phyloP scores from a whole-genome alignment of 139 green algal species.

The Volvox reticuliferus region DNA sequence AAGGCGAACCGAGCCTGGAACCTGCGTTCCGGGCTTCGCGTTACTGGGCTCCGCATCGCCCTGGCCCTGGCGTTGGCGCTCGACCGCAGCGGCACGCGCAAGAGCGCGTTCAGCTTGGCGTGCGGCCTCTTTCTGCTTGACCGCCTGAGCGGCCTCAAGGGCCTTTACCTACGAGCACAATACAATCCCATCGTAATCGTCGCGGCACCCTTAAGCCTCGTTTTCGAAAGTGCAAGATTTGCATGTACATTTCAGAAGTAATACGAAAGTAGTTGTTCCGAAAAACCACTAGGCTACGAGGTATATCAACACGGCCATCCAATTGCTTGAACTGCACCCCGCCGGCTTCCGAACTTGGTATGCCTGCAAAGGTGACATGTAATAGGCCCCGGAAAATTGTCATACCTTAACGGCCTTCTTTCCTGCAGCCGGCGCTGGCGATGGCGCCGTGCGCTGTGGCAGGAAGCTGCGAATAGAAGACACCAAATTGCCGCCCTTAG shows the following conservation, averaged over 20 bases:
- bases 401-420: slow-evolving; percentile 73
- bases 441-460: slow-evolving; percentile 56
- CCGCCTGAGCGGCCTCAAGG: slow-evolving; percentile 74
- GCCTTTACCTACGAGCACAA: slow-evolving; percentile 72
- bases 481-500: slow-evolving; percentile 73
- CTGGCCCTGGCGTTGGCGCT: slow-evolving; percentile 20
- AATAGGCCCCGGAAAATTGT: not conserved
- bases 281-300: no score
- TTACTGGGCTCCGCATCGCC: not conserved
- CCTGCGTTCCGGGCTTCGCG: not conserved
- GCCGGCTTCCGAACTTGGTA: no score
- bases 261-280: no score
- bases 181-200: not conserved
- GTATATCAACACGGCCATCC: no score
- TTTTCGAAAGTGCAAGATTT: no score
- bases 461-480: slow-evolving; percentile 78
- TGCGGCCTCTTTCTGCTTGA: slow-evolving; percentile 64
- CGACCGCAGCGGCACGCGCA: slow-evolving; percentile 39
- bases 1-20: not conserved
- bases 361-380: no score
- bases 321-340: no score
- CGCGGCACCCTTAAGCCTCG: no score
- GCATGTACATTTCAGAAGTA: no score
- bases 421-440: slow-evolving; percentile 61
- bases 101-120: slow-evolving; percentile 26